A percentile compares a stretch with the other conserved stretches of the same genome.
These are phyloP conservation scores for Schwanniomyces sp. DNA, from an alignment of 805 yeast species.

Conservation along the genomic window DNA sequence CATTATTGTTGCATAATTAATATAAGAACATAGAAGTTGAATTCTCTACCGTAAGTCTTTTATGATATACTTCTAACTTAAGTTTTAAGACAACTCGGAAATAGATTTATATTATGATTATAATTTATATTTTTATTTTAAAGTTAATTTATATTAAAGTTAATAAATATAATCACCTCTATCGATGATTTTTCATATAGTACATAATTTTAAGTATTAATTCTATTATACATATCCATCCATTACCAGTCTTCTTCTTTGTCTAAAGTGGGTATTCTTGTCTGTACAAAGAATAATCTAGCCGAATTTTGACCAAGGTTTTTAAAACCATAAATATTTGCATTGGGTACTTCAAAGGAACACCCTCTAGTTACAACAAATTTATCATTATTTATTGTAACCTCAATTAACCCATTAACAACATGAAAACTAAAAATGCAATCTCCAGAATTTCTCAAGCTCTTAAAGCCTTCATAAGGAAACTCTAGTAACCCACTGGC, in stretches of 20 bases:
- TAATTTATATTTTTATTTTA: not conserved
- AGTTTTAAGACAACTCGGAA: too few relatives aligned
- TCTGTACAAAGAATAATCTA: slow-evolving; percentile 72
- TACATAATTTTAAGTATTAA: not conserved
- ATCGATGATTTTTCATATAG: not conserved
- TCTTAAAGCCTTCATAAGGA: slow-evolving; percentile 61
- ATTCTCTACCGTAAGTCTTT: not conserved
- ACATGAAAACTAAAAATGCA: slow-evolving; percentile 76
- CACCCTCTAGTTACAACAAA: slow-evolving; percentile 72
- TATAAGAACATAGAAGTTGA: slow-evolving; percentile 1
- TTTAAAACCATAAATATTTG: slow-evolving; percentile 66
- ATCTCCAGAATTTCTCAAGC: slow-evolving; percentile 59
- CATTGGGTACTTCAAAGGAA: slow-evolving; percentile 78
- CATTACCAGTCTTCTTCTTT: slow-evolving; percentile 6
- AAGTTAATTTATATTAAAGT: too few relatives aligned
- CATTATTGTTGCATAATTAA: slow-evolving; percentile 5
- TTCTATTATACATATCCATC: not conserved
- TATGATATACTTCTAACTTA: too few relatives aligned
- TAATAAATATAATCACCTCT: not conserved
- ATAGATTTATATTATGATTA: too few relatives aligned
- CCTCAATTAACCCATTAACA: slow-evolving; percentile 67
- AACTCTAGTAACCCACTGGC: slow-evolving; percentile 75
- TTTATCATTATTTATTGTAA: slow-evolving; percentile 54
- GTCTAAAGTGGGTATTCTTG: slow-evolving; percentile 9
- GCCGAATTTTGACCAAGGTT: slow-evolving; percentile 61